A percentile compares a stretch with the other conserved stretches of the same genome.
Conservation (phyloP, 2,329 filamentous ascomycete genomes). For the Trichoderma sp. region DNA sequence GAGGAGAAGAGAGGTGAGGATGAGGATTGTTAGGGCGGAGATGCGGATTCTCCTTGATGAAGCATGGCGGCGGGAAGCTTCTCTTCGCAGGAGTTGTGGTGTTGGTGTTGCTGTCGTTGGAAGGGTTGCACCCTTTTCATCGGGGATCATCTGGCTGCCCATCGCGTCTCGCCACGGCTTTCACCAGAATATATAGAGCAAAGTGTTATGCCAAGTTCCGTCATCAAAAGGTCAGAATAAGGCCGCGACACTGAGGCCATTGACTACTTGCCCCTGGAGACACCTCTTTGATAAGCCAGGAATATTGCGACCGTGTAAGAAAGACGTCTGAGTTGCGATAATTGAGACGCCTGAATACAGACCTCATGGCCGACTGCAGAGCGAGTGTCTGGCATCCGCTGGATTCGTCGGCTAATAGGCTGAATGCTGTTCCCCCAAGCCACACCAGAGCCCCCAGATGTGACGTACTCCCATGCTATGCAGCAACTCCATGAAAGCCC, state of each 20-base stretch:
- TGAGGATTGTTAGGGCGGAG: neutral
- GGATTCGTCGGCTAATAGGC: constrained; percentile 9
- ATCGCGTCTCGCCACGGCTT: neutral
- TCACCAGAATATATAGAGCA: neutral
- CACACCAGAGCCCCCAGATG: neutral
- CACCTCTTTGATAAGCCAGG: neutral
- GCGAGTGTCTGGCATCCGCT: neutral
- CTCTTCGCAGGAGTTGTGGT: neutral
- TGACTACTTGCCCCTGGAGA: neutral
- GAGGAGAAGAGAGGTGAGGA: neutral
- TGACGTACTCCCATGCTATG: constrained; percentile 7
- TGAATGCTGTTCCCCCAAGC: neutral
- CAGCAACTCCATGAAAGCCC: neutral
- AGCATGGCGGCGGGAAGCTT: neutral
- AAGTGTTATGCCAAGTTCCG: neutral
- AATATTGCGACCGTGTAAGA: neutral
- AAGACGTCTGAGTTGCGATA: neutral
- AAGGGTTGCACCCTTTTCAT: constrained; percentile 1
- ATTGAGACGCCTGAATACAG: neutral
- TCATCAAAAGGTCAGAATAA: neutral
- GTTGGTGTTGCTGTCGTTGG: neutral
- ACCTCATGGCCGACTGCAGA: neutral
- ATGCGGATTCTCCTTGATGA: neutral
- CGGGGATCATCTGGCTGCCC: neutral
- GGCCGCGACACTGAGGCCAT: neutral